Evolutionary conservation across 257 asterid genomes (phyloP), one percentile per base, ranked within the genome.

Genomic region (Rubia yunnanensis): DNA sequence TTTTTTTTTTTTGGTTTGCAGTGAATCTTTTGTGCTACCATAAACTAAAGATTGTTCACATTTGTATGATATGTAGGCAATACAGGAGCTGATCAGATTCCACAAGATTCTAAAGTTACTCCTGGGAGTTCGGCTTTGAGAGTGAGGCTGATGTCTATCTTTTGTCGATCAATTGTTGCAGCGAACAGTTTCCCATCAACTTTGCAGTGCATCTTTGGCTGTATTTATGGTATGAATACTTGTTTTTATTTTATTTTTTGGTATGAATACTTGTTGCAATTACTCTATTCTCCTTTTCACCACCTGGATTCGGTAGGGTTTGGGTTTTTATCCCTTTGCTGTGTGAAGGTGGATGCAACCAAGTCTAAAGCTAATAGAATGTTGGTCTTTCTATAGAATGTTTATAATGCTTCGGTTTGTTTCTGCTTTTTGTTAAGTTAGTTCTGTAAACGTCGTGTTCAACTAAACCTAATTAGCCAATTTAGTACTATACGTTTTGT

Each of bases 151-250:
- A 79, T 92, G 95, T 84, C 96, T 73, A 72, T 84, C 36, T 89
- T 92, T 77, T 89, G 95, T 82, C 92, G 96, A 73, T 92, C 99
- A 53, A 84, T 92, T 66, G 73, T 89, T 49, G 95, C 99, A 36
- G 94, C 99, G 35, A 92, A 89, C 74, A 79, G 91, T 80, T 92
- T 92, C 73, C 99, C 99, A 39, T 83, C 87, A 73, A 87, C 97
- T 71, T 77, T 92, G 76, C 99, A 87, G 79, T 92, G 97, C 85
- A 92, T 92, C 72, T 89, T 92, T 75, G 86, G 96, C 67, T 92
- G 96, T 79, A 80, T 89, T 63, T 92, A 84, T 62, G 99, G 99
- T 91, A 81, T 27, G 4, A 22, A 24, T 13, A 15, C 38, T 53
- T 30, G 48, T 49, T 55, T n/a, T n/a, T n/a, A n/a, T n/a, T n/a